A percentile compares a stretch with the other conserved stretches of the same genome.
Evolutionary conservation across 768 basidiomycete species (phyloP).

Genomic region (Glaciozyma martinii): DNA sequence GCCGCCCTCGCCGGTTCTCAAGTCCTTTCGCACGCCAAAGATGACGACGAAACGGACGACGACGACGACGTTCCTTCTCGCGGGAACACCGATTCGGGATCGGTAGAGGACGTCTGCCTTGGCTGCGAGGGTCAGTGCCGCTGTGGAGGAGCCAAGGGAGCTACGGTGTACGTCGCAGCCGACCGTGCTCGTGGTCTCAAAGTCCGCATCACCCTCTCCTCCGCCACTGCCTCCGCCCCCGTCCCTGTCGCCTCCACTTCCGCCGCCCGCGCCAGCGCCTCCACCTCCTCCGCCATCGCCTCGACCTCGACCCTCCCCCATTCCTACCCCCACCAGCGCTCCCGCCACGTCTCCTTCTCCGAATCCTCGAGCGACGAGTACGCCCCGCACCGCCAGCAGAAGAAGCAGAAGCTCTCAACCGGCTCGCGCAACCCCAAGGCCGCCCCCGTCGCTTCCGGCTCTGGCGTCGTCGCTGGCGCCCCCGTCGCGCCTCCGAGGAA

Average conservation of each 20-base stretch:
- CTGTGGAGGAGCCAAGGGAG: not conserved
- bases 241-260: not conserved
- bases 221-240: not conserved
- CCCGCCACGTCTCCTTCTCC: not conserved
- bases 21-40: not conserved
- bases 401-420: not conserved
- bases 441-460: no score
- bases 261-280: not conserved
- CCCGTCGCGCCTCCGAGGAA: not conserved
- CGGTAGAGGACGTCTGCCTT: constrained; percentile 13
- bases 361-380: constrained; percentile 1
- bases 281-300: not conserved
- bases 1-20: not conserved
- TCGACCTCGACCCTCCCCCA: not conserved
- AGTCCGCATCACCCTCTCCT: not conserved
- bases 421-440: not conserved
- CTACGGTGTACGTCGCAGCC: not conserved
- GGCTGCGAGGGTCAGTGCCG: constrained; percentile 5
- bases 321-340: not conserved
- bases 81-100: not conserved
- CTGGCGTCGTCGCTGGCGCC: not conserved
- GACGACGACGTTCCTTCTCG: not conserved
- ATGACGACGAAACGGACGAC: not conserved
- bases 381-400: not conserved
- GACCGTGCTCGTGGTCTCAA: not conserved